These are phyloP conservation scores for Physcia stellaris DNA, from an alignment of 495 filamentous ascomycete species.

Conservation along the genomic window DNA sequence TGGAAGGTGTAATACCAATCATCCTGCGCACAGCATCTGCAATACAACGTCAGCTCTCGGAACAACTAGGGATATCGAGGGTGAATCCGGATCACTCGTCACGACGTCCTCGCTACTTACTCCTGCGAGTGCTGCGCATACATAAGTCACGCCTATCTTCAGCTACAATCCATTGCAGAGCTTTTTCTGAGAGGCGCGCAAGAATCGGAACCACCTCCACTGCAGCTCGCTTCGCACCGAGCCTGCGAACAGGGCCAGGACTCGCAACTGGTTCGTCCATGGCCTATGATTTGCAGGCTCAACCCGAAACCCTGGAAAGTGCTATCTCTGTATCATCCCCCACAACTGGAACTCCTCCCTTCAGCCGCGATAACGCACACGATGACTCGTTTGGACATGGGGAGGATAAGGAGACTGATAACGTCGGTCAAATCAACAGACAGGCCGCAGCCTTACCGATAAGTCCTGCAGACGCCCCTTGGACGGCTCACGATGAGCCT, in stretches of 20 bases:
- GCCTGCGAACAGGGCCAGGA: neutral
- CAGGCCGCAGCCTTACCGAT: neutral
- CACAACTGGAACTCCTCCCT: slow-evolving; percentile 1
- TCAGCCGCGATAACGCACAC: slow-evolving; percentile 8
- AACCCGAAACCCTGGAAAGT: slow-evolving; percentile 6
- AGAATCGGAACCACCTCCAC: slow-evolving; percentile 17
- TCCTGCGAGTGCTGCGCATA: neutral
- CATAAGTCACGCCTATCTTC: too few relatives aligned
- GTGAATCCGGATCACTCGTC: slow-evolving; percentile 9
- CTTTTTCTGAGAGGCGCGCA: slow-evolving; percentile 15
- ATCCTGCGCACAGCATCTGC: too few relatives aligned
- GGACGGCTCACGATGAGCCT: slow-evolving; percentile 6
- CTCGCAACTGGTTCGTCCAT: slow-evolving; percentile 8
- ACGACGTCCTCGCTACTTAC: neutral
- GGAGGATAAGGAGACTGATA: neutral
- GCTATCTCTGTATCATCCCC: slow-evolving; percentile 8
- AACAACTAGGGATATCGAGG: slow-evolving; percentile 3
- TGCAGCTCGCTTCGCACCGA: slow-evolving; percentile 11
- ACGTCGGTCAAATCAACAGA: neutral
- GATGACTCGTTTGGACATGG: neutral
- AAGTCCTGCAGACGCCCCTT: slow-evolving; percentile 8
- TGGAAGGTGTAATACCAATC: too few relatives aligned
- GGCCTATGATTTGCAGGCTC: slow-evolving; percentile 14
- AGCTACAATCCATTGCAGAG: too few relatives aligned
- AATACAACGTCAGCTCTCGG: slow-evolving; percentile 1